These are phyloP conservation scores for Botrytis deweyae DNA, from an alignment of 2,329 filamentous ascomycete species.

Conservation along the genomic window DNA sequence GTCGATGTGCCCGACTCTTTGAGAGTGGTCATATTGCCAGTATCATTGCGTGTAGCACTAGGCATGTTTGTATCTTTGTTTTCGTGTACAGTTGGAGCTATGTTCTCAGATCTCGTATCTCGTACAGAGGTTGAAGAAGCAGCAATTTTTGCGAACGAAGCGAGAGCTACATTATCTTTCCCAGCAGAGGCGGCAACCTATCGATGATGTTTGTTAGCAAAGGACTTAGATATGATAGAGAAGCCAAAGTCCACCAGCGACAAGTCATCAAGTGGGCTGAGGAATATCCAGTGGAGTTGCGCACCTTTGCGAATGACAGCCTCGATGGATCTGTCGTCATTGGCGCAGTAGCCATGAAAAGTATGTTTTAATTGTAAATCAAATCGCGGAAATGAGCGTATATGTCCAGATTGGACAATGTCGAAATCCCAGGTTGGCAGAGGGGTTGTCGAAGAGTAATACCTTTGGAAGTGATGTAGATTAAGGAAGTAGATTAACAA, in stretches of 20 bases:
- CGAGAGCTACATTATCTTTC: conserved; percentile 42
- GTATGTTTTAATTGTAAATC: conserved; percentile 24
- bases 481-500: conserved; percentile 42
- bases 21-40: conserved; percentile 11
- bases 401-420: conserved; percentile 37
- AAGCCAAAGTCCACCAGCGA: conserved; percentile 1
- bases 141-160: conserved; percentile 37
- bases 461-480: conserved; percentile 32
- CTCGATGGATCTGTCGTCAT: conserved; percentile 51
- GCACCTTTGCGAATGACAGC: conserved; percentile 76
- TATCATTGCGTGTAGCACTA: conserved; percentile 20
- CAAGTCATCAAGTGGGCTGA: conserved; percentile 7
- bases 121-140: conserved; percentile 37
- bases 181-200: conserved; percentile 52
- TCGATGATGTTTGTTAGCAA: neutral
- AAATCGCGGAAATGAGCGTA: conserved; percentile 35
- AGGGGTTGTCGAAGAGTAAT: conserved; percentile 31
- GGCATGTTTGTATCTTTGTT: conserved; percentile 22
- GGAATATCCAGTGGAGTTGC: conserved; percentile 30
- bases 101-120: conserved; percentile 35
- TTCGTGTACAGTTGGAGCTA: conserved; percentile 20
- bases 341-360: conserved; percentile 49
- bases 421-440: conserved; percentile 38
- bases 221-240: neutral
- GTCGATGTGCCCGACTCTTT: conserved; percentile 32